Conservation (phyloP, 768 basidiomycete species). For the Macrocybe gigantea region DNA sequence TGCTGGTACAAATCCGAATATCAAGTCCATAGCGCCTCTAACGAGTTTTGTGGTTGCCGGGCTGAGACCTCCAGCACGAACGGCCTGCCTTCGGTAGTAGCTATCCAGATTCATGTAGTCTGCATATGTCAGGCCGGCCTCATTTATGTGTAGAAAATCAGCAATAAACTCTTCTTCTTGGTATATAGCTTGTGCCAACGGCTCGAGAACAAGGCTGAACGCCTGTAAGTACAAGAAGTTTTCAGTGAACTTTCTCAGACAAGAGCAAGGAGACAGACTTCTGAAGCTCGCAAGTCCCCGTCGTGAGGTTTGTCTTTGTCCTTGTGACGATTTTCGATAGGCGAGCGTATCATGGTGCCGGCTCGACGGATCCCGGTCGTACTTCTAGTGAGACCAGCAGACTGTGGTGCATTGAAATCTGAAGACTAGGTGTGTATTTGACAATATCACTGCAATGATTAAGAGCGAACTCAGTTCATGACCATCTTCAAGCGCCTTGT, state of each 20-base stretch:
- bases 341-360: constrained; percentile 78
- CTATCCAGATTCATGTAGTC: constrained; percentile 93
- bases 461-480: constrained; percentile 55
- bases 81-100: constrained; percentile 92
- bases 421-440: neutral
- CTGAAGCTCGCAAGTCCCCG: constrained; percentile 63
- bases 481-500: constrained; percentile 67
- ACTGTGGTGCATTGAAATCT: constrained; percentile 40
- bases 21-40: constrained; percentile 86
- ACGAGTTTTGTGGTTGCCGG: constrained; percentile 72
- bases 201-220: constrained; percentile 67
- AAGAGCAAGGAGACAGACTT: constrained; percentile 38
- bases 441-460: neutral
- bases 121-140: constrained; percentile 85
- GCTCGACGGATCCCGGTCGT: constrained; percentile 69
- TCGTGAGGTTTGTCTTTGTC: constrained; percentile 53
- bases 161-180: constrained; percentile 85
- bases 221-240: constrained; percentile 46
- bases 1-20: constrained; percentile 86
- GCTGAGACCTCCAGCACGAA: constrained; percentile 60
- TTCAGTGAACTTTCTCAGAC: neutral
- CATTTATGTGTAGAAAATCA: constrained; percentile 90
- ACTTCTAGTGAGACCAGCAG: constrained; percentile 38
- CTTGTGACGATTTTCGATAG: constrained; percentile 55
- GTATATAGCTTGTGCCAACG: constrained; percentile 70